These are phyloP conservation scores for Pulveroboletus sp. DNA, from an alignment of 768 basidiomycete species.

Conservation along the genomic window DNA sequence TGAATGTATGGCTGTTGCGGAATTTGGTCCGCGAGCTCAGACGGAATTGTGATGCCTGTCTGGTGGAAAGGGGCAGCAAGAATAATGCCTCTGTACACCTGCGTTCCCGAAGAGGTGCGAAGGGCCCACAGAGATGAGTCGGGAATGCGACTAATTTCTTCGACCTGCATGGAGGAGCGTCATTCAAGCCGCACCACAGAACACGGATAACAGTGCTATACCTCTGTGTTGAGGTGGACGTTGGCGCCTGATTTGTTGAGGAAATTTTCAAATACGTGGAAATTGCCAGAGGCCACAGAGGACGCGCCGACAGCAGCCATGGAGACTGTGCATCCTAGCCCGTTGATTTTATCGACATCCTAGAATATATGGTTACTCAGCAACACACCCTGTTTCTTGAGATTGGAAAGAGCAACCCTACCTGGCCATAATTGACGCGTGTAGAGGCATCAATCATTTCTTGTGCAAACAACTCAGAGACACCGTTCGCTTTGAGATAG, in stretches of 20 bases:
- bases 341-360: slow-evolving; percentile 71
- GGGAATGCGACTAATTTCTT: slow-evolving; percentile 43
- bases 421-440: slow-evolving; percentile 82
- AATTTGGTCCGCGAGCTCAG: slow-evolving; percentile 46
- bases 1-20: slow-evolving; percentile 73
- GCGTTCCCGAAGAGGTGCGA: slow-evolving; percentile 41
- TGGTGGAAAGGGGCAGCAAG: slow-evolving; percentile 84
- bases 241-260: slow-evolving; percentile 63
- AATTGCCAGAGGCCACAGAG: slow-evolving; percentile 75
- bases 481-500: slow-evolving; percentile 50
- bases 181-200: neutral
- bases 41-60: slow-evolving; percentile 51
- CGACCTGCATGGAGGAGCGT: slow-evolving; percentile 38
- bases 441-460: slow-evolving; percentile 81
- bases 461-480: slow-evolving; percentile 52
- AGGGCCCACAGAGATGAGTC: slow-evolving; percentile 50
- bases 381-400: neutral
- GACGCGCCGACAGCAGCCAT: slow-evolving; percentile 69
- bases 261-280: slow-evolving; percentile 80
- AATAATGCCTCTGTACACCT: slow-evolving; percentile 69
- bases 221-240: slow-evolving; percentile 66
- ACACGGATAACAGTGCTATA: slow-evolving; percentile 24
- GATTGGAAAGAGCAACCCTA: slow-evolving; percentile 20
- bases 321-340: slow-evolving; percentile 63
- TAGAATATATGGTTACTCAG: slow-evolving; percentile 24